Percentiles rank a stretch among this genome's conserved stretches.
Evolutionary conservation across 1,284 basidiomycete species (phyloP).

Genomic region (Phellopilus nigrolimitatus): DNA sequence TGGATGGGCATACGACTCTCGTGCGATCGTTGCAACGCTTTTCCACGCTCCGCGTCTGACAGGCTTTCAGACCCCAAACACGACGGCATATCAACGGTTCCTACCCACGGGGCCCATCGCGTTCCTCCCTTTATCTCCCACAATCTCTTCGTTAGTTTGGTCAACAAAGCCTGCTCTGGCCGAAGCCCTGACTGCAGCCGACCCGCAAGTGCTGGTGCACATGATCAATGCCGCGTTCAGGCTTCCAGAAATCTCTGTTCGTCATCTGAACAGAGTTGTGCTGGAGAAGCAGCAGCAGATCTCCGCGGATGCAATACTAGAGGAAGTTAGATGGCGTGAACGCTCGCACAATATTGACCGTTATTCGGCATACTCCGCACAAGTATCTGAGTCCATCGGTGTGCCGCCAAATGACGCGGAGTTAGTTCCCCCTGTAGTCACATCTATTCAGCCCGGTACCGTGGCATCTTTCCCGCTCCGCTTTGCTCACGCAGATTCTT

Average conservation of each 20-base stretch:
- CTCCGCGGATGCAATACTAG: slow-evolving; percentile 40
- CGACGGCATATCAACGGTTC: slow-evolving; percentile 92
- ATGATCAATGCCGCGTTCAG: slow-evolving; percentile 94
- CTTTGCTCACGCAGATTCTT: slow-evolving; percentile 84
- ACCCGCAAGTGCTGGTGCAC: slow-evolving; percentile 58
- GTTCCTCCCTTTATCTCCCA: slow-evolving; percentile 82
- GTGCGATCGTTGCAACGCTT: slow-evolving; percentile 90
- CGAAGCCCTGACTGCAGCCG: slow-evolving; percentile 63
- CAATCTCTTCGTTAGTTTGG: slow-evolving; percentile 90
- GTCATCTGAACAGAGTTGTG: slow-evolving; percentile 61
- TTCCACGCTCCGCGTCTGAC: slow-evolving; percentile 54
- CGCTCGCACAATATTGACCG: slow-evolving; percentile 56
- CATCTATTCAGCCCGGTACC: slow-evolving; percentile 67
- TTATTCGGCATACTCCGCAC: slow-evolving; percentile 53
- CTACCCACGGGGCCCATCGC: slow-evolving; percentile 94
- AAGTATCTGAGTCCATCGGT: slow-evolving; percentile 31
- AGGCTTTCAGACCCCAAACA: slow-evolving; percentile 58
- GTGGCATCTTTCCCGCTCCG: slow-evolving; percentile 89
- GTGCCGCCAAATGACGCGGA: slow-evolving; percentile 63
- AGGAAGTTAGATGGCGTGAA: slow-evolving; percentile 69
- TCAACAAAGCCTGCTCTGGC: slow-evolving; percentile 82
- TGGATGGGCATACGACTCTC: slow-evolving; percentile 90
- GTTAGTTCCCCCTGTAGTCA: slow-evolving; percentile 71
- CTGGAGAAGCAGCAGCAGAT: slow-evolving; percentile 49
- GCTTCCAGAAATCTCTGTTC: slow-evolving; percentile 73